Evolutionary conservation across 1,139 yeast species (phyloP), one percentile per base, ranked within the genome.

Genomic region (Blastobotrys persicus): DNA sequence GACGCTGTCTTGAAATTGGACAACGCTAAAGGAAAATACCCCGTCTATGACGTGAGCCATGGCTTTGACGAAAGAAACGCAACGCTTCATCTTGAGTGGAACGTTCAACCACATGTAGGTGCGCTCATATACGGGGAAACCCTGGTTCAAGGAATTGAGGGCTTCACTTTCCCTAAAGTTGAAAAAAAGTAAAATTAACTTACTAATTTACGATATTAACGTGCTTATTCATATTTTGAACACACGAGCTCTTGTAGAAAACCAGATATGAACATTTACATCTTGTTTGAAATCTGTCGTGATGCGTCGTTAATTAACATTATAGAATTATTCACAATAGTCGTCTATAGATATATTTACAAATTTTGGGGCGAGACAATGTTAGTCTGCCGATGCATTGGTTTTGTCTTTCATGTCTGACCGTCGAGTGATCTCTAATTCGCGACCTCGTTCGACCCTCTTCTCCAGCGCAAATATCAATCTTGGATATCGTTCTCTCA

Each of bases 31-130:
- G 78, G 94, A 1, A 85, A 87, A 66, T 92, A 92, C 66, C 79
- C 88, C 0, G 89, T 89, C 11, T 92, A 95, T 88, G 98, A 92
- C 68, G 78, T 85, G 45, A 85, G 83, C 61, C 78, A 78, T 49
- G 71, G 81, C 16, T 80, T 89, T 59, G 73, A 80, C 20, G 51
- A 78, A 49, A 81, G 88, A 62, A 80, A 83, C 32, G 89, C 95
- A 7, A 74, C 73, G 3, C 74, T 91, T 49, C 80, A 75, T 55
- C 74, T 92, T 49, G 92, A 88, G 56, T 92, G 96, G 94, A 91
- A 91, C 66, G 76, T 91, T 47, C 98, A 92, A 71, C 98, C 98
- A 2, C 77, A 82, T 66, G 79, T 91, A 7, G 98, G 98, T 4
- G 82, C 89, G 2, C 72, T 92, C 56, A 64, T 81, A 0, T 86